Evolutionary conservation across 768 basidiomycete genomes (phyloP).

Genomic region (Russula griseocarnosa): DNA sequence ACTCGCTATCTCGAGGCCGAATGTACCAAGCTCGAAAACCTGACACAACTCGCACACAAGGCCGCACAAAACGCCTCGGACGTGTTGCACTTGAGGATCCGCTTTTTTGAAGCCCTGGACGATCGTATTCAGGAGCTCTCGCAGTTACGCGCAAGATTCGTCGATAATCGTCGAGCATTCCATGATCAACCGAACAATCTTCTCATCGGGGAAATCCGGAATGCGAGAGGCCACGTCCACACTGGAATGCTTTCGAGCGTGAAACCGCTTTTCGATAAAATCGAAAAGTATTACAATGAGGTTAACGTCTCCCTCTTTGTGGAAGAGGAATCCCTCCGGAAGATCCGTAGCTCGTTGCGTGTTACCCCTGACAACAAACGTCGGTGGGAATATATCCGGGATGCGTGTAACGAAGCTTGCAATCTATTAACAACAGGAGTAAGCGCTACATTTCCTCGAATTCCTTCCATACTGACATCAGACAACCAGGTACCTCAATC

Average conservation of each 20-base stretch:
- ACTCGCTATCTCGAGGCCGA: conserved; percentile 15
- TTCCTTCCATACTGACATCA: neutral
- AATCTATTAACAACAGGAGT: neutral
- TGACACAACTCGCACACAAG: conserved; percentile 5
- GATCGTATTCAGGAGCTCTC: conserved; percentile 4
- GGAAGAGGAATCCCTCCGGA: conserved; percentile 12
- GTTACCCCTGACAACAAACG: conserved; percentile 17
- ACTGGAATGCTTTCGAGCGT: conserved; percentile 1
- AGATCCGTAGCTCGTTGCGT: conserved; percentile 8
- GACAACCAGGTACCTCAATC: neutral
- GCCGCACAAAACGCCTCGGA: neutral
- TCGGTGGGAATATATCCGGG: conserved; percentile 21
- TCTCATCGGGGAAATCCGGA: conserved; percentile 3
- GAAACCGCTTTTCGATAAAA: conserved; percentile 11
- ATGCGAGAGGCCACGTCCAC: neutral
- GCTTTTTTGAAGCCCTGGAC: conserved; percentile 5
- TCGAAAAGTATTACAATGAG: conserved; percentile 16
- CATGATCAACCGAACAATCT: neutral
- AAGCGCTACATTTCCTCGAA: no score
- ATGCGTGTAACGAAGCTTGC: conserved; percentile 16
- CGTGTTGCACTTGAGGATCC: conserved; percentile 17
- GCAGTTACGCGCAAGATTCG: conserved; percentile 8
- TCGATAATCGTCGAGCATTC: conserved; percentile 10
- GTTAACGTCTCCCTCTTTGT: conserved; percentile 10
- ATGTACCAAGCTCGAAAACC: neutral